These are phyloP conservation scores for Mikania micrantha DNA, from an alignment of 129 eudicot species.

Conservation along the genomic window DNA sequence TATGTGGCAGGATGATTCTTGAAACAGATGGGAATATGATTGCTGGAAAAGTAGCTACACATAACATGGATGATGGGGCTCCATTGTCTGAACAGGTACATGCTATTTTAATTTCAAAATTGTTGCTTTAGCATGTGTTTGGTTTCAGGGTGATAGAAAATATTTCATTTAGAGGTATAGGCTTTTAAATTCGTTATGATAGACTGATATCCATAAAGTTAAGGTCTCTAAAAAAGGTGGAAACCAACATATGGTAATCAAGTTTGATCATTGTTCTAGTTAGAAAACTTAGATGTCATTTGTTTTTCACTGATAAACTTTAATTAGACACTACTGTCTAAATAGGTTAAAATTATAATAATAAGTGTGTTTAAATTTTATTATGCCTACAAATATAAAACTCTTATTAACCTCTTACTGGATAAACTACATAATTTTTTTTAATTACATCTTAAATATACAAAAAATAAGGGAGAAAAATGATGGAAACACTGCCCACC, in stretches of 20 bases:
- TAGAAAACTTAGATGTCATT: no score
- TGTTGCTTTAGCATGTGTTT: background rate
- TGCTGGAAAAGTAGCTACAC: slow-evolving; percentile 81
- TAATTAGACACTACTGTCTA: no score
- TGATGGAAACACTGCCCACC: background rate
- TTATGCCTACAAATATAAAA: no score
- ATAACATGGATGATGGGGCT: slow-evolving; percentile 71
- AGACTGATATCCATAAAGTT: background rate
- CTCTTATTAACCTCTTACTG: background rate
- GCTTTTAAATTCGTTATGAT: background rate
- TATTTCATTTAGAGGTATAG: background rate
- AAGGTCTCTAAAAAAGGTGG: background rate
- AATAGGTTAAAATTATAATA: no score
- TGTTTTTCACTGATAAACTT: no score
- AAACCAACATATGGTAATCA: background rate
- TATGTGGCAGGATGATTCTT: slow-evolving; percentile 61
- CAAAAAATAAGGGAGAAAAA: background rate
- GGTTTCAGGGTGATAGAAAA: background rate
- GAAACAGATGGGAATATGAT: slow-evolving; percentile 75
- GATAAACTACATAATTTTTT: background rate
- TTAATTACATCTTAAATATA: background rate
- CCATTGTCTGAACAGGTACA: slow-evolving; percentile 84
- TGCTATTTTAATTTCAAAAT: background rate
- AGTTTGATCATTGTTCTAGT: background rate
- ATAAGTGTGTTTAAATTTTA: background rate